phyloP scores from a whole-genome alignment of 106 monocot species.

The Phalaenopsis equestris region DNA sequence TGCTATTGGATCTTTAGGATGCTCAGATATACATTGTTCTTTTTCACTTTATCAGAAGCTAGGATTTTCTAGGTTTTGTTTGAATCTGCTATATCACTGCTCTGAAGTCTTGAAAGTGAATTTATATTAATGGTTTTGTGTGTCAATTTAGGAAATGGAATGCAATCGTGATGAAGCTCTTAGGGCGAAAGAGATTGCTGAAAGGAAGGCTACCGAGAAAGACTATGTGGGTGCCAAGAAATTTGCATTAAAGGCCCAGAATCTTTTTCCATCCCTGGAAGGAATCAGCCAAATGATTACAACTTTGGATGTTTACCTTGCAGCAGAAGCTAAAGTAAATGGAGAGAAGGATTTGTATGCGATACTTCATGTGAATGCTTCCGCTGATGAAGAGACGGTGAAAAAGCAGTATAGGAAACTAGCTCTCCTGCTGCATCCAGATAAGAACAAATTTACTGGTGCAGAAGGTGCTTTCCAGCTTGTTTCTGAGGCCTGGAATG shows the following conservation, averaged over 20 bases:
- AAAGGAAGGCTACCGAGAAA: constrained; percentile 25
- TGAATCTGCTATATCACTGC: not conserved
- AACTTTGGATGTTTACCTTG: constrained; percentile 13
- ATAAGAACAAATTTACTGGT: constrained; percentile 18
- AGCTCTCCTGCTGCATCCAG: constrained; percentile 19
- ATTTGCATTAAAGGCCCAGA: constrained; percentile 44
- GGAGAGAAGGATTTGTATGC: constrained; percentile 20
- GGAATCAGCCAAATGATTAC: constrained; percentile 17
- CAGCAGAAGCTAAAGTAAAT: constrained; percentile 3
- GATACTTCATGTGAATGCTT: constrained; percentile 7
- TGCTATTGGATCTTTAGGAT: no score
- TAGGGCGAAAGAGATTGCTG: constrained; percentile 47
- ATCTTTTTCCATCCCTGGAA: constrained; percentile 40
- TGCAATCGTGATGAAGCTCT: constrained; percentile 47
- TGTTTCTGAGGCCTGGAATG: constrained; percentile 23
- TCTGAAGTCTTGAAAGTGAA: not conserved
- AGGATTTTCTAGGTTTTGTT: not conserved
- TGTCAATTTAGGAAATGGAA: constrained; percentile 18
- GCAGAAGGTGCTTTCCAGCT: constrained; percentile 22
- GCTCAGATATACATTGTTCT: no score
- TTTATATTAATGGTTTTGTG: not conserved
- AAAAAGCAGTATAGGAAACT: constrained; percentile 21
- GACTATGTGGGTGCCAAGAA: constrained; percentile 43
- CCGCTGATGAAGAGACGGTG: constrained; percentile 13
- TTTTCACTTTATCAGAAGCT: no score